Base-by-base conservation (phyloP, 257 asterid genomes). In the Solanum etuberosum region DNA sequence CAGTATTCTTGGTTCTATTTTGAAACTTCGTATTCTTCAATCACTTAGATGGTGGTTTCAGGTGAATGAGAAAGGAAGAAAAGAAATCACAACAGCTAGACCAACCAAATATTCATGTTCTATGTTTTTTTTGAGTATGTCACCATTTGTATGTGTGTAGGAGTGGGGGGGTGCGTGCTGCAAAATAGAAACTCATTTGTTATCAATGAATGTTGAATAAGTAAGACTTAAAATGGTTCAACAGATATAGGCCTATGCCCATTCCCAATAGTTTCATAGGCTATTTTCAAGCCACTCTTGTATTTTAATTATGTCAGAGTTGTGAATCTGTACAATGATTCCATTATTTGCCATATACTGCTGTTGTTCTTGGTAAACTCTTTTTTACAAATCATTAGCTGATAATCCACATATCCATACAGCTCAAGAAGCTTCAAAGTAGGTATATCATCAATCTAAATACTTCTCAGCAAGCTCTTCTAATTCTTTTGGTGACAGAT, bases 351-450 rank as follows among this genome's bases (percentile, higher is more conserved):
- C 88, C 57, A 37, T 6, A 40, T 32, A 23, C 43, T 71, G 27
- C 76, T 40, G 42, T 46, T 84, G 86, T 46, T 90, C 88, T 20
- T 57, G 83, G 67, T 57, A 32, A n/a, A 59, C n/a, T 5, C 43
- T 35, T 61, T 84, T 87, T 20, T 88, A 88, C 23, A 90, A 88
- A 14, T 32, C 83, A 40, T 71, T 86, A 85, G 89, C 88, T 46
- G 88, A 67, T 40, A 43, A 78, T 57, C 72, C 82, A 88, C 91
- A 87, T 13, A 65, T 31, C 54, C 54, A 76, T 76, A 86, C 43
- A 87, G 71, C 67, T 85, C 89, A 21, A 90, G 87, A 3, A 38
- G 71, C 63, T 78, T 70, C 31, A 88, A 54, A 4, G 81, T 61
- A n/a, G 86, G 87, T 78, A 84, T 57, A 40, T 84, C 90, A 42